These are phyloP conservation scores for Globisporangium solare DNA, from an alignment of 352 stramenopile genomes.

Conservation along the genomic window DNA sequence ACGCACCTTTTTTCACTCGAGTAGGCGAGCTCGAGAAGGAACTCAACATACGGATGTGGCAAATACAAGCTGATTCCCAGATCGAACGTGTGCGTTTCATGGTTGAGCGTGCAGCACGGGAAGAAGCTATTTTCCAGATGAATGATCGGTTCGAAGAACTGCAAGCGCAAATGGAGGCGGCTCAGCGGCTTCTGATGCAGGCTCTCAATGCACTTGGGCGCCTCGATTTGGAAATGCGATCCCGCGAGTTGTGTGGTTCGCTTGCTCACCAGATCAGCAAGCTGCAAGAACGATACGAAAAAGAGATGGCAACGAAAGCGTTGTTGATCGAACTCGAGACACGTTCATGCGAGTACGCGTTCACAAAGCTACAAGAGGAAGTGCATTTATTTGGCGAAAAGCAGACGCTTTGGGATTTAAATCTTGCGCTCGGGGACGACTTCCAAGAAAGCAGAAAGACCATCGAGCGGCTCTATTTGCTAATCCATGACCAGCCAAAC, in stretches of 20 bases:
- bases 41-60: conserved; percentile 42
- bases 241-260: conserved; percentile 13
- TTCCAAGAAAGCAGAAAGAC: conserved; percentile 29
- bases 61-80: conserved; percentile 47
- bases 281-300: conserved; percentile 14
- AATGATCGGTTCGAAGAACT: conserved; percentile 42
- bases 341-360: conserved; percentile 36
- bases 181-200: conserved; percentile 37
- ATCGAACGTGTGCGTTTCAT: conserved; percentile 53
- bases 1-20: conserved; percentile 42
- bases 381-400: conserved; percentile 50
- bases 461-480: conserved; percentile 36
- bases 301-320: conserved; percentile 27
- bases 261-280: conserved; percentile 20
- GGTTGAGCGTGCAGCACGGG: conserved; percentile 48
- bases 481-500: conserved; percentile 18
- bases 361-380: conserved; percentile 51
- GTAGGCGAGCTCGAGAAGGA: conserved; percentile 42
- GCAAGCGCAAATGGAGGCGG: conserved; percentile 32
- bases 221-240: conserved; percentile 31
- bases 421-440: conserved; percentile 35
- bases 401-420: conserved; percentile 56
- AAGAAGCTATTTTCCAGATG: conserved; percentile 58
- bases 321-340: conserved; percentile 44
- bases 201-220: conserved; percentile 50